Evolutionary conservation across 192 early-diverging fungal genomes (phyloP).

Genomic region (Chytriomyces confervae): DNA sequence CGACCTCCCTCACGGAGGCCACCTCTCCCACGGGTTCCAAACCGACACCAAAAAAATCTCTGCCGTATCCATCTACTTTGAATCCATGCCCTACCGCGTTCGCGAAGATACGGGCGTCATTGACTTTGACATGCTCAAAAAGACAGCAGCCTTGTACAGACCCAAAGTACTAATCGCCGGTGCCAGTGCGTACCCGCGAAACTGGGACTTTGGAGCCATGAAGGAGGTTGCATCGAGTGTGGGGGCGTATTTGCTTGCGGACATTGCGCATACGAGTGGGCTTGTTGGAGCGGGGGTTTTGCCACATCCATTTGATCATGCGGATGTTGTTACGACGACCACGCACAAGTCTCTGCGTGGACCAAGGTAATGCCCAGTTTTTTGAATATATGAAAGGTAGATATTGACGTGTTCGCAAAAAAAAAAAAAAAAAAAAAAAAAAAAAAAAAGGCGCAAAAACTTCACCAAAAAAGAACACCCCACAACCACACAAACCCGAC

Average conservation of each 20-base stretch:
- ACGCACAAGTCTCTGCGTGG: slow-evolving; percentile 99
- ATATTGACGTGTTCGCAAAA: no score
- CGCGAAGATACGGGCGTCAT: slow-evolving; percentile 89
- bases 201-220: slow-evolving; percentile 92
- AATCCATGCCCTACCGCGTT: slow-evolving; percentile 93
- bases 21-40: slow-evolving; percentile 98
- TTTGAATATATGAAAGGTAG: no score
- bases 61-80: slow-evolving; percentile 92
- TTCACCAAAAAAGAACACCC: no score
- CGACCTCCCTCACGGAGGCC: slow-evolving; percentile 97
- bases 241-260: slow-evolving; percentile 91
- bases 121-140: slow-evolving; percentile 89
- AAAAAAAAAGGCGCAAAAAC: no score
- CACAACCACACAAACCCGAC: no score
- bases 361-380: slow-evolving; percentile 49
- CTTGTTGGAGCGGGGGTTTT: slow-evolving; percentile 88
- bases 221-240: slow-evolving; percentile 78
- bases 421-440: no score
- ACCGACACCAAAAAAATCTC: slow-evolving; percentile 97
- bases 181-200: slow-evolving; percentile 92
- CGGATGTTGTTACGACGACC: slow-evolving; percentile 98
- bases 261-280: slow-evolving; percentile 96
- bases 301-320: slow-evolving; percentile 86
- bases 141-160: slow-evolving; percentile 81
- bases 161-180: slow-evolving; percentile 98